phyloP scores from a whole-genome alignment of 192 early-diverging fungal genomes.

The Rhizophagus clarus region DNA sequence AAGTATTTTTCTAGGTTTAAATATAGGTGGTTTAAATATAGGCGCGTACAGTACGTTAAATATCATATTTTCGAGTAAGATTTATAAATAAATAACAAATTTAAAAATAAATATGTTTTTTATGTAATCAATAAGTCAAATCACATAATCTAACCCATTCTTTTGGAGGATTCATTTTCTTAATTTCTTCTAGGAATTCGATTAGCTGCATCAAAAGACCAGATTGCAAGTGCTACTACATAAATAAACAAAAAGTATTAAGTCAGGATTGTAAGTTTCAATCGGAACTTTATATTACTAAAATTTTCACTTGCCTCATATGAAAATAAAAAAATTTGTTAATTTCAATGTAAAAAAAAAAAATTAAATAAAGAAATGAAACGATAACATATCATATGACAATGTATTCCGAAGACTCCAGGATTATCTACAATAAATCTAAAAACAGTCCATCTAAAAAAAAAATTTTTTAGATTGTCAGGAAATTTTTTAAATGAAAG shows the following conservation, averaged over 20 bases:
- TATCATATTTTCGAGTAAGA: no score
- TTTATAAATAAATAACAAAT: no score
- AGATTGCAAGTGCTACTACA: conserved; percentile 48
- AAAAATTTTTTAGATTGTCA: background rate
- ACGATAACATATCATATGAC: conserved; percentile 79
- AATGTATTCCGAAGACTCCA: conserved; percentile 85
- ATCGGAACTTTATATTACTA: no score
- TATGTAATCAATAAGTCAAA: no score
- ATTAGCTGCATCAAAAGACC: conserved; percentile 47
- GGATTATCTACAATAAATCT: conserved; percentile 82
- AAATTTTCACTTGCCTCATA: background rate
- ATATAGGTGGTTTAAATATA: no score
- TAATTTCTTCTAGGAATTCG: conserved; percentile 39
- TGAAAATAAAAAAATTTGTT: background rate
- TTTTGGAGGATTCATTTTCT: conserved; percentile 26
- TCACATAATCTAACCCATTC: background rate
- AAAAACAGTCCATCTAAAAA: conserved; percentile 48
- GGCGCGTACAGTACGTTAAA: no score
- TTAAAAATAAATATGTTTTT: no score
- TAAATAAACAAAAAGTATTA: conserved; percentile 24
- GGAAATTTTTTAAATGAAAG: background rate
- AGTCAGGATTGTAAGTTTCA: no score
- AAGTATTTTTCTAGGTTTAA: no score
- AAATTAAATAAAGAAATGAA: background rate
- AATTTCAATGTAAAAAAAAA: background rate